Evolutionary conservation across 208 protist species (phyloP).

Genomic region (Wallacemonas sp.): DNA sequence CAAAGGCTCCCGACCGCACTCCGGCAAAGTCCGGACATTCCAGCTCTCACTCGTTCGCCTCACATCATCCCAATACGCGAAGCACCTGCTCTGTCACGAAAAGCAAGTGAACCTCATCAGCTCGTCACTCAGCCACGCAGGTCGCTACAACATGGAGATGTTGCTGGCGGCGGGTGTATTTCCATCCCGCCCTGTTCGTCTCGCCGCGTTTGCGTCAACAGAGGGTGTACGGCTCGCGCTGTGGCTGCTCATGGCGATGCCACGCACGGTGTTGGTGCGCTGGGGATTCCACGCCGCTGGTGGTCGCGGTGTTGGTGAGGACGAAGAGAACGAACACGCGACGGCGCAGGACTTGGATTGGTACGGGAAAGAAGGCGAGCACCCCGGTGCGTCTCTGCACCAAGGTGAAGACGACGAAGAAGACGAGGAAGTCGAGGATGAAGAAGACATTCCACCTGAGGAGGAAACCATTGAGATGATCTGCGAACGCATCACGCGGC

Average conservation of each 20-base stretch:
- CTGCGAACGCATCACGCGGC: not conserved
- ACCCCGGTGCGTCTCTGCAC: not conserved
- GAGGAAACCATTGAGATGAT: not conserved
- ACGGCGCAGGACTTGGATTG: not conserved
- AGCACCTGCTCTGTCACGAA: not conserved
- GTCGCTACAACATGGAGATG: constrained; percentile 35
- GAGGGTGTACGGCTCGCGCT: constrained; percentile 56
- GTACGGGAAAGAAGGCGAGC: not conserved
- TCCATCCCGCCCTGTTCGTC: constrained; percentile 38
- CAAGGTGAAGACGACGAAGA: constrained; percentile 14
- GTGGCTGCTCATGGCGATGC: constrained; percentile 64
- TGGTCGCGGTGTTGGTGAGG: not conserved
- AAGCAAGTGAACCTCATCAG: constrained; percentile 18
- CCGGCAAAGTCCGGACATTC: constrained; percentile 13
- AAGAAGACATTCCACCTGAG: constrained; percentile 11
- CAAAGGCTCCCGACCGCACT: not conserved
- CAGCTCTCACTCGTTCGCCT: constrained; percentile 3
- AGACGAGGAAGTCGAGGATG: constrained; percentile 18
- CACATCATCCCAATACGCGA: not conserved
- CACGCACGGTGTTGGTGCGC: constrained; percentile 28
- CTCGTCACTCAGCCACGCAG: constrained; percentile 23
- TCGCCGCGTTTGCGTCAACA: constrained; percentile 23
- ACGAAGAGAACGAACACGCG: not conserved
- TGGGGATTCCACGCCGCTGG: constrained; percentile 32
- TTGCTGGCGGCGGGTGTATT: constrained; percentile 53